Percentiles rank a stretch among this genome's conserved stretches.
Evolutionary conservation across 1,284 basidiomycete genomes (phyloP).

Genomic region (Coniferiporia weirii): DNA sequence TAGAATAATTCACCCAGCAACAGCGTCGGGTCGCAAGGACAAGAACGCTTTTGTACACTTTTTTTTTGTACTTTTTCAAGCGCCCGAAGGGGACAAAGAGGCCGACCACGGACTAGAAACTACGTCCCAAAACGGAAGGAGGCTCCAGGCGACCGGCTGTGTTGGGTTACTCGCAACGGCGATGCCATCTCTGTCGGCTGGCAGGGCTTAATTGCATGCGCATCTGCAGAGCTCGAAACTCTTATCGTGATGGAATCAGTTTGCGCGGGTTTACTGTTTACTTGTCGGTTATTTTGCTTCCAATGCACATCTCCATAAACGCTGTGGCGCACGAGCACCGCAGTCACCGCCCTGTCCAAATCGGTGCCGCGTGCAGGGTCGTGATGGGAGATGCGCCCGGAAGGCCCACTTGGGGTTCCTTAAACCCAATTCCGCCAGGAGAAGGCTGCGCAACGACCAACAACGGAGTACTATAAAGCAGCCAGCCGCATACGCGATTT

Average conservation of each 20-base stretch:
- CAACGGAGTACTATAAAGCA: constrained; percentile 10
- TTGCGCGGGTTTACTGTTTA: background rate
- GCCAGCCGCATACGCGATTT: background rate
- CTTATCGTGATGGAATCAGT: background rate
- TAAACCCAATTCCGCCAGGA: background rate
- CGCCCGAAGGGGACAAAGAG: too few species aligned
- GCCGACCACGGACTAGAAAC: background rate
- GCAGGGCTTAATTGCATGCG: background rate
- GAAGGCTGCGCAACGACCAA: constrained; percentile 13
- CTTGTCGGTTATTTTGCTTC: background rate
- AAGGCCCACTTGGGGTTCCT: constrained; percentile 1
- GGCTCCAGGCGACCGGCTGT: background rate
- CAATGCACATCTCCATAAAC: background rate
- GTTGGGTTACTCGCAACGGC: background rate
- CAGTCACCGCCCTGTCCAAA: constrained; percentile 1
- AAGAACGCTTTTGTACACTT: too few species aligned
- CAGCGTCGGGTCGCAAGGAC: too few species aligned
- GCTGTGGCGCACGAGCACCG: background rate
- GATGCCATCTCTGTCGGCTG: constrained; percentile 1
- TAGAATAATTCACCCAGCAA: too few species aligned
- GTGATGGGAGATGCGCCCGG: background rate
- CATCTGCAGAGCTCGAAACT: background rate
- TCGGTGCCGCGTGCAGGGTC: constrained; percentile 3
- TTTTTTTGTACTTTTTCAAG: too few species aligned
- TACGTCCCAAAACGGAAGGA: background rate